Conservation (phyloP, 2,329 filamentous ascomycete genomes). For the Sclerotinia subarctica region DNA sequence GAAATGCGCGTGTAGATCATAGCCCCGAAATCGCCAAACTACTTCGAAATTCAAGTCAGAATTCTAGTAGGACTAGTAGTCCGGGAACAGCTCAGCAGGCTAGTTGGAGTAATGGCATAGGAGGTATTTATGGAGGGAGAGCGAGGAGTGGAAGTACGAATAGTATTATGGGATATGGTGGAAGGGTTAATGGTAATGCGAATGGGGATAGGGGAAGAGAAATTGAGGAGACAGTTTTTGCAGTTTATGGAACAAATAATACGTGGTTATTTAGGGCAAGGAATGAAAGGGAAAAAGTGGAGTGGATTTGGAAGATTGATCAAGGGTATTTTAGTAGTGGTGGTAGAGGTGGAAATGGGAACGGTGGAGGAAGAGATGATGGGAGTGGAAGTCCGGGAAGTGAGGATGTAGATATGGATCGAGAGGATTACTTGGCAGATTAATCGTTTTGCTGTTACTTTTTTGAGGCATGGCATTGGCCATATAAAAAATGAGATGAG, state of each 20-base stretch:
- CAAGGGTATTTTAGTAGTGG: constrained; percentile 48
- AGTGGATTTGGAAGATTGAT: constrained; percentile 96
- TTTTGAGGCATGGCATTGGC: no score
- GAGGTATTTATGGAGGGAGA: neutral
- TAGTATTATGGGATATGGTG: constrained; percentile 7
- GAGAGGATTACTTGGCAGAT: constrained; percentile 13
- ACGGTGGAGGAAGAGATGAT: neutral
- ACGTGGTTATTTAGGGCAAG: constrained; percentile 92
- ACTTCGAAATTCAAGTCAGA: constrained; percentile 43
- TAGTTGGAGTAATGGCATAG: constrained; percentile 35
- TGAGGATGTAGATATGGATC: constrained; percentile 3
- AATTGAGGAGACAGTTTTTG: constrained; percentile 62
- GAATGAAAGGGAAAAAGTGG: constrained; percentile 87
- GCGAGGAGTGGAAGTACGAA: constrained; percentile 7
- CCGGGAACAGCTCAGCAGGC: neutral
- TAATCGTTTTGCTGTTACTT: neutral
- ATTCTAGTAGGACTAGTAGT: constrained; percentile 1
- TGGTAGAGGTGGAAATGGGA: neutral
- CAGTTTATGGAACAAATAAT: constrained; percentile 89
- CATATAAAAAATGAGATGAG: neutral
- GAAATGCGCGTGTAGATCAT: constrained; percentile 87
- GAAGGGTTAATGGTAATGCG: constrained; percentile 20
- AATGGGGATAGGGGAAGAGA: constrained; percentile 35
- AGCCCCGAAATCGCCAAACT: constrained; percentile 82
- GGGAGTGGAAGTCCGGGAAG: neutral